Evolutionary conservation across 352 stramenopile genomes (phyloP).

Genomic region (Phytophthora ohioensis): DNA sequence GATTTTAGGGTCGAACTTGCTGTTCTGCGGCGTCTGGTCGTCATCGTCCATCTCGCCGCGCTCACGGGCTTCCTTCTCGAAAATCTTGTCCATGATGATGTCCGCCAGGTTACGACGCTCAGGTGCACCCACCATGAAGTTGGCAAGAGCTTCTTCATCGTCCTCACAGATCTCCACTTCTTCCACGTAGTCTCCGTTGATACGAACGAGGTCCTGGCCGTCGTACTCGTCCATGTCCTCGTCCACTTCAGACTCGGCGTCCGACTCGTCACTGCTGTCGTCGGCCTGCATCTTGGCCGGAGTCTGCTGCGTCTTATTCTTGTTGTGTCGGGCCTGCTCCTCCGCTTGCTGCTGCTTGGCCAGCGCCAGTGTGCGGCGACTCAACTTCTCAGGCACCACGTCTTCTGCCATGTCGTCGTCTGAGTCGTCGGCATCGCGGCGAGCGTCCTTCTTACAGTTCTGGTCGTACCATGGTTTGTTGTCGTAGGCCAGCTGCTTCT

Average conservation of each 20-base stretch:
- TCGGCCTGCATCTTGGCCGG: conserved; percentile 33
- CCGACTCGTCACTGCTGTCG: conserved; percentile 70
- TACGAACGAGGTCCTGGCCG: conserved; percentile 87
- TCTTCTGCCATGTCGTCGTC: conserved; percentile 72
- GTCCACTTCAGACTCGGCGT: conserved; percentile 59
- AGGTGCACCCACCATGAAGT: conserved; percentile 85
- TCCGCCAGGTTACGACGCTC: conserved; percentile 96
- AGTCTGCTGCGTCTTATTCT: conserved; percentile 34
- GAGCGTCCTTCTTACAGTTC: conserved; percentile 33
- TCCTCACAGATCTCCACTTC: conserved; percentile 90
- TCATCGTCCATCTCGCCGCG: conserved; percentile 84
- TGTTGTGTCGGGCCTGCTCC: conserved; percentile 65
- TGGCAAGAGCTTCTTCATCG: conserved; percentile 87
- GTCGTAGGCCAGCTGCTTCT: conserved; percentile 89
- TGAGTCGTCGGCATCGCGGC: conserved; percentile 57
- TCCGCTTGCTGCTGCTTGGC: conserved; percentile 83
- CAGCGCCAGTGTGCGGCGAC: conserved; percentile 80
- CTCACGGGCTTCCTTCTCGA: conserved; percentile 94
- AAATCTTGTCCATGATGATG: conserved; percentile 99
- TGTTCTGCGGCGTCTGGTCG: conserved; percentile 52
- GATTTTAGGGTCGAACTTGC: conserved; percentile 94
- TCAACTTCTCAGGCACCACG: conserved; percentile 84
- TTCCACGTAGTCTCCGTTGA: conserved; percentile 93
- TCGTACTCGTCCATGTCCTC: conserved; percentile 92
- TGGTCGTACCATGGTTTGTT: conserved; percentile 89